Evolutionary conservation across 164 flowering plant species (phyloP), one percentile per base, ranked within the genome.

Genomic region (Vitis rotundifolia): DNA sequence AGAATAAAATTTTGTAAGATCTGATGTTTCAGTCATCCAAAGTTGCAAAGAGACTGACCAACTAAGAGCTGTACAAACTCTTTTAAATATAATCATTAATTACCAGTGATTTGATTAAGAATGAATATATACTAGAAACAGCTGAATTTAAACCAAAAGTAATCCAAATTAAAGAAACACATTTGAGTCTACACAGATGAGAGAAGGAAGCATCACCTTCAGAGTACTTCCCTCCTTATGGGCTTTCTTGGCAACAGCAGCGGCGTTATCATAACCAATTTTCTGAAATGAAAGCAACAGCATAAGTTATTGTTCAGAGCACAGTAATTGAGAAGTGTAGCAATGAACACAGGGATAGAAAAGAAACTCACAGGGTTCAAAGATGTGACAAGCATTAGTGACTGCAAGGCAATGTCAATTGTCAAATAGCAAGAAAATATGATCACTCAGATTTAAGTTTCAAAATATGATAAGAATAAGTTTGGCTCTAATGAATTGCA

Each of bases 211-310:
- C 14, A 51, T 73, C 55, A 93, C 98, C 97, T 91, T 96, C 63
- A 96, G 73, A 53, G 97, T 92, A 53, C 81, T 72, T 73, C 98
- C 98, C 75, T 91, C 97, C 77, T 93, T 93, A 84, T 93, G 99
- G 64, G 99, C 99, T 74, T 86, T 91, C 87, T 96, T 96, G 64
- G 98, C 99, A 78, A 93, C 95, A 54, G 98, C 94, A 1, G 98
- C 99, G 77, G 98, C 98, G 67, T 92, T 96, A 81, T 96, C 98
- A 67, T 96, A 96, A 58, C 98, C 99, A 78, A 92, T 92, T 96
- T 93, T 93, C 99, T 95, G 77, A 55, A 76, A 56, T 0, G 57
- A 6, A 57, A 60, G 11, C 10, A 57, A 26, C 1, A 53, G 5
- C 13, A 68, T 10, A 49, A 63, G 11, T 67, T 54, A 68, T 55